Evolutionary conservation across 2,329 filamentous ascomycete species (phyloP).

Genomic region (Colletotrichum sidae): DNA sequence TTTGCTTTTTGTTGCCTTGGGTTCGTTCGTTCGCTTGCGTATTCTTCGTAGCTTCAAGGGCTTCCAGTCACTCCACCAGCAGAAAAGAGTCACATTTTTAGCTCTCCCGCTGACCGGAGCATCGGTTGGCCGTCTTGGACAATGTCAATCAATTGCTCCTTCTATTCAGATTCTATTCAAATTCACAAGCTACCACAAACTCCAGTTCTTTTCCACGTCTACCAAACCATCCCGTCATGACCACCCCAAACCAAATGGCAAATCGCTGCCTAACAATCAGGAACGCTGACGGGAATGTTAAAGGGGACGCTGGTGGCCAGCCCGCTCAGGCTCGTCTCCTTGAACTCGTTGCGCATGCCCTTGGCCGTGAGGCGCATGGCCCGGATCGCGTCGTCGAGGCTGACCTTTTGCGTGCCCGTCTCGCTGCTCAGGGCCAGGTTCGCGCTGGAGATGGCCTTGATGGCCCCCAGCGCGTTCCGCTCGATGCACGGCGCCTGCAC

Average conservation of each 20-base stretch:
- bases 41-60: background rate
- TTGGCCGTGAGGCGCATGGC: constrained; percentile 63
- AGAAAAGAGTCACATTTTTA: too few species aligned
- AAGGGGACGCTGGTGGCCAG: constrained; percentile 62
- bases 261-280: constrained; percentile 54
- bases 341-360: constrained; percentile 65
- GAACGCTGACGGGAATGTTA: constrained; percentile 63
- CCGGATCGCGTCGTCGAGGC: constrained; percentile 62
- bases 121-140: too few species aligned
- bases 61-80: too few species aligned
- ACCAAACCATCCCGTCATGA: background rate
- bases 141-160: too few species aligned
- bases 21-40: too few species aligned
- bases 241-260: background rate
- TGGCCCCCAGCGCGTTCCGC: constrained; percentile 61
- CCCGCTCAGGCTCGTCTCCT: constrained; percentile 63
- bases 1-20: background rate
- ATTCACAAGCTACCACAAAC: background rate
- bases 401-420: constrained; percentile 59
- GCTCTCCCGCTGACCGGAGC: too few species aligned
- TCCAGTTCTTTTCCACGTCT: background rate
- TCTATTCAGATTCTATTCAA: background rate
- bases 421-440: constrained; percentile 59
- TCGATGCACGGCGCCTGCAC: constrained; percentile 65
- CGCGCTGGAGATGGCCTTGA: constrained; percentile 63